These are phyloP conservation scores for Hygrophila difformis DNA, from an alignment of 257 asterid species.

Conservation along the genomic window DNA sequence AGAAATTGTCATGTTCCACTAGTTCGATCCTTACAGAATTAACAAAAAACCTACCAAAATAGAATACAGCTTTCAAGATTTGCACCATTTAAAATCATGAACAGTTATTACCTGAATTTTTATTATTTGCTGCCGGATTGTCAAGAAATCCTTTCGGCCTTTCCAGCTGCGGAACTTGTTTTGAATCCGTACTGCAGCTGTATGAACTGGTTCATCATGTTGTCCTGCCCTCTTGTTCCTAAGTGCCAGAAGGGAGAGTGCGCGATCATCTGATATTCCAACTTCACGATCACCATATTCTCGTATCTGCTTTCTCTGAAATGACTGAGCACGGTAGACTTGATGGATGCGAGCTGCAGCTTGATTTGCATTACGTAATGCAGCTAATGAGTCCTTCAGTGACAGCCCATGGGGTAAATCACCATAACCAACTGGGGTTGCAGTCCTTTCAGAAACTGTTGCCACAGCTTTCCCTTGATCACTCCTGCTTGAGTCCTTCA, in stretches of 20 bases:
- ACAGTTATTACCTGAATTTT: conserved; percentile 76
- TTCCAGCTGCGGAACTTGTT: conserved; percentile 91
- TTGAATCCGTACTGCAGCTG: conserved; percentile 83
- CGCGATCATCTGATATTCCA: conserved; percentile 64
- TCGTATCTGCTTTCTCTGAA: conserved; percentile 72
- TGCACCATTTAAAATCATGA: conserved; percentile 2
- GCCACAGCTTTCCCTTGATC: conserved; percentile 41
- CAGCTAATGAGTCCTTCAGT: conserved; percentile 80
- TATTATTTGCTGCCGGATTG: conserved; percentile 60
- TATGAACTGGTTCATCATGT: conserved; percentile 47
- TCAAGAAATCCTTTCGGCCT: conserved; percentile 73
- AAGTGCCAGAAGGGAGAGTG: conserved; percentile 52
- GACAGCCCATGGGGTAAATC: conserved; percentile 62
- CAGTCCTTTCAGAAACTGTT: conserved; percentile 58
- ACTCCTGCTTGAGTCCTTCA: conserved; percentile 42
- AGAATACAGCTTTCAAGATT: background rate
- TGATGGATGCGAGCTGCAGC: conserved; percentile 94
- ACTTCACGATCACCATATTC: conserved; percentile 43
- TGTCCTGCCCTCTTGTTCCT: conserved; percentile 50
- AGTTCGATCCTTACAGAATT: background rate
- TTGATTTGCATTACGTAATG: conserved; percentile 92
- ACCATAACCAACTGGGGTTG: conserved; percentile 49
- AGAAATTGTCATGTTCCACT: conserved; percentile 14
- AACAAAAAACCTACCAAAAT: background rate
- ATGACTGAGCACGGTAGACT: conserved; percentile 76